These are phyloP conservation scores for Colletotrichum coccodes DNA, from an alignment of 2,329 filamentous ascomycete species.

Conservation along the genomic window DNA sequence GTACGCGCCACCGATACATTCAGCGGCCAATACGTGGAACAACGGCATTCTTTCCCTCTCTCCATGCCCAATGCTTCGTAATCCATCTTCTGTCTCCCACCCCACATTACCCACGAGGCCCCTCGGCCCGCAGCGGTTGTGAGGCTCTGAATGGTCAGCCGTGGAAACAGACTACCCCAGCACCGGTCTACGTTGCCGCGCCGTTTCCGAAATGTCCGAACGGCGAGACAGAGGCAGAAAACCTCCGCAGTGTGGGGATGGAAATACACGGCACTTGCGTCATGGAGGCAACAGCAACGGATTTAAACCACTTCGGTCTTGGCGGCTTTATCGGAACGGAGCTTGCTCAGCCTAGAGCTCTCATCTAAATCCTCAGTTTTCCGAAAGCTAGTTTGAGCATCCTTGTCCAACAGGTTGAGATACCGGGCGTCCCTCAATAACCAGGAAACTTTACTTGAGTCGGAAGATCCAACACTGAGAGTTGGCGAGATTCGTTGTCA, in stretches of 20 bases:
- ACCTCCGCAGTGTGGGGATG: background rate
- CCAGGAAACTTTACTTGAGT: background rate
- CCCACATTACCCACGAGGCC: background rate
- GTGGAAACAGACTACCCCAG: background rate
- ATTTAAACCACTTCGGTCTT: background rate
- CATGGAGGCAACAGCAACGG: background rate
- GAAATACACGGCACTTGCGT: slow-evolving; percentile 1
- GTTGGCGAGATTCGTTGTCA: background rate
- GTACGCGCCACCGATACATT: background rate
- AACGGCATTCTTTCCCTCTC: background rate
- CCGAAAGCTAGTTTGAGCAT: background rate
- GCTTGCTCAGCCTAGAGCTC: background rate
- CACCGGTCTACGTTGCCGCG: background rate
- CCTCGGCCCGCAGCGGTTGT: background rate
- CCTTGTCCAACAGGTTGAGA: background rate
- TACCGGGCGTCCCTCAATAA: background rate
- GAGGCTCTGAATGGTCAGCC: background rate
- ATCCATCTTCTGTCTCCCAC: background rate
- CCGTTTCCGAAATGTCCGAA: background rate
- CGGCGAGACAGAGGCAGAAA: background rate
- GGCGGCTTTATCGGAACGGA: background rate
- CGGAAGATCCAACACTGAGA: no score
- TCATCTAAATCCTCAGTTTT: no score
- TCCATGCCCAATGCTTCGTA: background rate
- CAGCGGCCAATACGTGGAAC: background rate